Percentiles rank a stretch among this genome's conserved stretches.
phyloP scores from a whole-genome alignment of 257 asterid species.

The Solanum chilense region DNA sequence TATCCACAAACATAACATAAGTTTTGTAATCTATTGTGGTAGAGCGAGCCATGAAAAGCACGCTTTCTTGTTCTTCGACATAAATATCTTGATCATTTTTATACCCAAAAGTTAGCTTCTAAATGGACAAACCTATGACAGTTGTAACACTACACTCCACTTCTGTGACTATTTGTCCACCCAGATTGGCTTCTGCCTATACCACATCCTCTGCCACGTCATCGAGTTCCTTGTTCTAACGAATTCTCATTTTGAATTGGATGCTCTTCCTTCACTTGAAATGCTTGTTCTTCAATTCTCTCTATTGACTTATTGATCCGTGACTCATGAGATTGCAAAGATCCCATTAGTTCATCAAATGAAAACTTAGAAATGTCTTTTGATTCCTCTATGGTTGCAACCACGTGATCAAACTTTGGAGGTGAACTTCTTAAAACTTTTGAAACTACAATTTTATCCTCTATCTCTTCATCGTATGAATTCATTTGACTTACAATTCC shows the following conservation, averaged over 20 bases:
- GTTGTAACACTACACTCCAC: not conserved
- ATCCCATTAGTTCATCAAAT: not conserved
- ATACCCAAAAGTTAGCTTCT: not conserved
- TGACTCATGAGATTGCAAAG: not conserved
- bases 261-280: not conserved
- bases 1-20: not conserved
- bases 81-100: not conserved
- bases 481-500: too few relatives aligned
- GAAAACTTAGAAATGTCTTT: not conserved
- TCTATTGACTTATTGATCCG: not conserved
- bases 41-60: not conserved
- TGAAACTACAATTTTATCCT: too few relatives aligned
- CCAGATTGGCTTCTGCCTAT: not conserved
- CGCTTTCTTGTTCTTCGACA: too few relatives aligned
- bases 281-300: not conserved
- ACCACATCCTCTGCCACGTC: not conserved
- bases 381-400: not conserved
- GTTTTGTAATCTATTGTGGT: not conserved
- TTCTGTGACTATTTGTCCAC: not conserved
- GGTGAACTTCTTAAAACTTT: not conserved
- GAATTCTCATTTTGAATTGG: not conserved
- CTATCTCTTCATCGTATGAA: too few relatives aligned
- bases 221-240: not conserved
- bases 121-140: not conserved
- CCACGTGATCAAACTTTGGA: too few relatives aligned